Base-by-base conservation (phyloP, 352 stramenopile genomes). In the Globisporangium barbulae region DNA sequence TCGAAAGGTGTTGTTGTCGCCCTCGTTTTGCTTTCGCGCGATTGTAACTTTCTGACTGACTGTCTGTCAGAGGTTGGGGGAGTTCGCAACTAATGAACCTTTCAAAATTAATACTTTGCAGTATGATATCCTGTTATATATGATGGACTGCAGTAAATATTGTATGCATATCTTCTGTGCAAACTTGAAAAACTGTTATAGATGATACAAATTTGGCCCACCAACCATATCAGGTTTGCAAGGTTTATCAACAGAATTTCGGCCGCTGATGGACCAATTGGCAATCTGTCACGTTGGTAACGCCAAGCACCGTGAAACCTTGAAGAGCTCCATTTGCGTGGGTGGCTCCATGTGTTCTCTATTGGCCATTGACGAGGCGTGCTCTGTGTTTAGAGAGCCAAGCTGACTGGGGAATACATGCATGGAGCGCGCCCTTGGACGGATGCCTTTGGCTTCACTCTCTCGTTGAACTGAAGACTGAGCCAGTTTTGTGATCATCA, bases 11-110 rank as follows among this genome's bases (percentile, higher is more conserved):
- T n/a, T 7, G 49, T 41, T 13, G n/a, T 28, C 50, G 39, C 25
- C 25, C 28, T 56, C 50, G 39, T 56, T 56, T 41, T 42, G 28
- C 35, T 41, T 41, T 56, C 50, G 50, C 50, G 28, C 30, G 50
- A 56, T 56, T 56, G 50, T 56, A 15, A 35, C 48, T 22, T 17
- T 35, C 28, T 56, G 28, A 41, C 50, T 56, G 50, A 41, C 50
- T 56, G 48, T 54, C 48, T 54, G 50, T 17, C 28, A 1, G 33
- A 0, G 50, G 31, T 41, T n/a, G 8, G 31, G 28, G 28, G 25
- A 33, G 22, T 13, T 7, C 2, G 25, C 2, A 28, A 28, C 25
- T 28, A 28, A 28, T 28, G 25, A 28, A 28, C 25, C 25, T 28
- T 28, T 1, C 25, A 28, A 28, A 28, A 1, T 3, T 28, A 2